Percentiles rank a stretch among this genome's conserved stretches.
Conservation (phyloP, 1,284 basidiomycete genomes). For the Hymenochaete sp. region DNA sequence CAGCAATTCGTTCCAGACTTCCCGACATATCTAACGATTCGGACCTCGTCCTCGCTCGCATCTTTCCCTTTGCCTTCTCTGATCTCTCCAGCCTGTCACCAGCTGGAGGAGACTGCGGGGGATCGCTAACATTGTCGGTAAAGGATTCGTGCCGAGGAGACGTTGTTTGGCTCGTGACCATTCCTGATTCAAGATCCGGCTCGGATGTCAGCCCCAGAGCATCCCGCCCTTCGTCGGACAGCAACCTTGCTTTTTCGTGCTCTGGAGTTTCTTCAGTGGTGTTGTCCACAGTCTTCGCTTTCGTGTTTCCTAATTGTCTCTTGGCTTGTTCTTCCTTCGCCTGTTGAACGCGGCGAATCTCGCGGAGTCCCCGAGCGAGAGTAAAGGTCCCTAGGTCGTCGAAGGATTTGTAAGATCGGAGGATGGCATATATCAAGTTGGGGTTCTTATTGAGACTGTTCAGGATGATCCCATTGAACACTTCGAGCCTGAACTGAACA, state of each 20-base stretch:
- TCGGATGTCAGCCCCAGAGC: constrained; percentile 20
- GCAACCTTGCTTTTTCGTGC: constrained; percentile 51
- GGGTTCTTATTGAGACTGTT: constrained; percentile 72
- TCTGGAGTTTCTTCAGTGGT: constrained; percentile 25
- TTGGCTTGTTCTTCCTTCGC: constrained; percentile 59
- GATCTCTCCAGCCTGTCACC: constrained; percentile 35
- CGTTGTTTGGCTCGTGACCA: not conserved
- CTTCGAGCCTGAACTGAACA: constrained; percentile 64
- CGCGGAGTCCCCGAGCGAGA: constrained; percentile 70
- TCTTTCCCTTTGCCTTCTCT: constrained; percentile 85
- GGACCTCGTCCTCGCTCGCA: constrained; percentile 55
- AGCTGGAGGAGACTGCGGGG: constrained; percentile 36
- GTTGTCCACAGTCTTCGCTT: constrained; percentile 32
- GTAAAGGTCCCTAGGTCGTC: constrained; percentile 88
- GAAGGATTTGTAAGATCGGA: constrained; percentile 75
- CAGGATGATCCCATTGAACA: constrained; percentile 78
- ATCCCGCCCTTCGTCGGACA: constrained; percentile 36
- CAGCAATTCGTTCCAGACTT: constrained; percentile 55
- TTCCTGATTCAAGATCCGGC: constrained; percentile 15
- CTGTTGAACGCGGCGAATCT: constrained; percentile 68
- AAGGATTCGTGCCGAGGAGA: constrained; percentile 21
- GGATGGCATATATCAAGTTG: constrained; percentile 79
- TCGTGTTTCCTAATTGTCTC: constrained; percentile 25
- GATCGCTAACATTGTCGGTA: constrained; percentile 22
- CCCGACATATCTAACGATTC: constrained; percentile 49